A percentile compares a stretch with the other conserved stretches of the same genome.
Conservation (phyloP, 2,329 filamentous ascomycete genomes). For the Penicillium vulpinum region DNA sequence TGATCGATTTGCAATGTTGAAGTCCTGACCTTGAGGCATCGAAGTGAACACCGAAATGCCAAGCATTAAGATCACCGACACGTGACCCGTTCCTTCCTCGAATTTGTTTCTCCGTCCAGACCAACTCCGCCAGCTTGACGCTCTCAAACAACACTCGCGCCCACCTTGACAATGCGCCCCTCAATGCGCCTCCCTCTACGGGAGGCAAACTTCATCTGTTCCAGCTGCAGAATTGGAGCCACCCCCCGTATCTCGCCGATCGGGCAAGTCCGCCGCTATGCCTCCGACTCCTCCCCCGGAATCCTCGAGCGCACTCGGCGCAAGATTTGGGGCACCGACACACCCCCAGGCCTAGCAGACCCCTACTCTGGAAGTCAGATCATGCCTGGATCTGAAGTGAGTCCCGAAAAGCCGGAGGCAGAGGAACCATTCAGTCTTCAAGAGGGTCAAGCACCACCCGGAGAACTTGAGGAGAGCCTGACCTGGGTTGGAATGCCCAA, state of each 20-base stretch:
- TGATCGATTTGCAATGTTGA: neutral
- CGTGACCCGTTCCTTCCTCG: constrained; percentile 23
- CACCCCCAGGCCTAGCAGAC: constrained; percentile 51
- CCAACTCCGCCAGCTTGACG: constrained; percentile 19
- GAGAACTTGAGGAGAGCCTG: constrained; percentile 11
- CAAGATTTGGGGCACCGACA: constrained; percentile 53
- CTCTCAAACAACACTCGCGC: constrained; percentile 1
- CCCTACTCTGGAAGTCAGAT: constrained; percentile 46
- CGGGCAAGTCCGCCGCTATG: constrained; percentile 38
- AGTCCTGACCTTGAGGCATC: neutral
- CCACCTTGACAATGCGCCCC: constrained; percentile 38
- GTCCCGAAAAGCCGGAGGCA: neutral
- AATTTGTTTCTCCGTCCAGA: constrained; percentile 27
- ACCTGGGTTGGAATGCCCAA: constrained; percentile 55
- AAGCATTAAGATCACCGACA: constrained; percentile 21
- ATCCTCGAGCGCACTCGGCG: constrained; percentile 49
- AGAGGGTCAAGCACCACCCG: neutral
- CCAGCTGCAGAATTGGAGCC: constrained; percentile 41
- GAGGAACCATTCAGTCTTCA: constrained; percentile 2
- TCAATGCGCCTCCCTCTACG: constrained; percentile 40
- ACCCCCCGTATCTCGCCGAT: constrained; percentile 32
- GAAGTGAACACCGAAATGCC: constrained; percentile 1
- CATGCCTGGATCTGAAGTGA: neutral
- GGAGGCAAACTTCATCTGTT: constrained; percentile 44
- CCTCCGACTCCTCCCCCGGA: constrained; percentile 34